Base-by-base conservation (phyloP, 2,329 filamentous ascomycete genomes). In the Alternaria conjuncta region DNA sequence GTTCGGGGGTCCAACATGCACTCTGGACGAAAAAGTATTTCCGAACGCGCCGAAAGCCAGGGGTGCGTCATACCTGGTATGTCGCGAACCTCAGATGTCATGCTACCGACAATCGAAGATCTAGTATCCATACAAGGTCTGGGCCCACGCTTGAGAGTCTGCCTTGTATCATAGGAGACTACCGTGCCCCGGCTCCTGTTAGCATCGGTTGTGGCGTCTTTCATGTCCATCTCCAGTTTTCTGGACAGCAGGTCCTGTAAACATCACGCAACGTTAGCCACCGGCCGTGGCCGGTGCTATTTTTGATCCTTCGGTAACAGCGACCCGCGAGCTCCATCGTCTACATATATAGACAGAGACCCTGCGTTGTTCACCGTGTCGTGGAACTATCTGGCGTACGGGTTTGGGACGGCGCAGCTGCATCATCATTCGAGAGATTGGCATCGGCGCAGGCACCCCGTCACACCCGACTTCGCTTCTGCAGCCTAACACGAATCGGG, bases 401-500 rank as follows among this genome's bases (percentile, higher is more conserved):
- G 59, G 64, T 70, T 50, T 55, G 69, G 66, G 41, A 62, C 50
- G 20, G 64, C 49, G 60, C 41, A 47, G 55, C 53, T 49, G 63
- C 59, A 57, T 30, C 54, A 53, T 55, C 50, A 32, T 51, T n/a
- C 21, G 49, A 55, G 69, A 51, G 59, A 50, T 64, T 64, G 59
- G 70, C 63, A 55, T 73, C 69, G 73, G 71, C 70, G 26, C 66
- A 66, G 43, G 45, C 59, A 66, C 61, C 69, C 68, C 67, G 58
- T 66, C 64, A 60, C 55, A 65, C 62, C 71, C 63, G 55, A 54
- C 59, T 46, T 71, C 64, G 67, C 71, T 71, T 71, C 65, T 68
- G 67, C 68, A 67, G 61, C 56, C 74, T 78, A 78, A 66, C 21
- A 71, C 75, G 18, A 73, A 78, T 77, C 69, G 63, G 75, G 76